Percentiles rank a stretch among this genome's conserved stretches.
These are phyloP conservation scores for Asclepias syriaca DNA, from an alignment of 257 asterid species.

Conservation along the genomic window DNA sequence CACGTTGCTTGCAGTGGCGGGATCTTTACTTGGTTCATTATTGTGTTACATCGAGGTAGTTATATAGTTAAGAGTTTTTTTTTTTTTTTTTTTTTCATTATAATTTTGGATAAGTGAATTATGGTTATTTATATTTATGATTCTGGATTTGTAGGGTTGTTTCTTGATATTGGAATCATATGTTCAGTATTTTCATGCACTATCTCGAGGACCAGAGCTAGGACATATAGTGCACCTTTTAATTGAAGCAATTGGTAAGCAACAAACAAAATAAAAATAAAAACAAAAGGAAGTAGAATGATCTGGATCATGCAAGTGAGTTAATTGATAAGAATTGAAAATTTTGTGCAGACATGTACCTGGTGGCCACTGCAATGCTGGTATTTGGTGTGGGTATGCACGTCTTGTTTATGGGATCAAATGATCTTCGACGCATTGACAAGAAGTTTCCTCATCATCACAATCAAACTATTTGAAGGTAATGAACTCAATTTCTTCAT, in stretches of 20 bases:
- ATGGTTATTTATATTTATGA: neutral
- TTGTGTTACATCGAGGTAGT: slow-evolving; percentile 68
- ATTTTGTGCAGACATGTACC: slow-evolving; percentile 59
- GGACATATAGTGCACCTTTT: slow-evolving; percentile 52
- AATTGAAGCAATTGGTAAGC: slow-evolving; percentile 70
- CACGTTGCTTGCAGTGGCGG: slow-evolving; percentile 63
- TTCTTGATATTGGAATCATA: slow-evolving; percentile 43
- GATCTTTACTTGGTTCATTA: slow-evolving; percentile 68
- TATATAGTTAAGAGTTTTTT: neutral
- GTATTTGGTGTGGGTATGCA: slow-evolving; percentile 62
- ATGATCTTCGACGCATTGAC: slow-evolving; percentile 7
- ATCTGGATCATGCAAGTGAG: neutral
- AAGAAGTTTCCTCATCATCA: slow-evolving; percentile 15
- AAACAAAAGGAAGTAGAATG: too few species aligned
- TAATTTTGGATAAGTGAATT: neutral
- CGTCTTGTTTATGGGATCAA: slow-evolving; percentile 61
- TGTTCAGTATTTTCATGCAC: slow-evolving; percentile 47
- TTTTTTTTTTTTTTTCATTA: too few species aligned
- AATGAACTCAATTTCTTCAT: neutral
- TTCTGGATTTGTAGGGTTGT: slow-evolving; percentile 55
- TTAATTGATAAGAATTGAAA: neutral
- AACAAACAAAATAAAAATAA: too few species aligned
- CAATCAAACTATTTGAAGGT: slow-evolving; percentile 26
- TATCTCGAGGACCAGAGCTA: slow-evolving; percentile 35
- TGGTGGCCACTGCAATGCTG: slow-evolving; percentile 78